Percentiles rank a stretch among this genome's conserved stretches.
These are phyloP conservation scores for Pyrus hybrid DNA, from an alignment of 331 rosid species.

Conservation along the genomic window DNA sequence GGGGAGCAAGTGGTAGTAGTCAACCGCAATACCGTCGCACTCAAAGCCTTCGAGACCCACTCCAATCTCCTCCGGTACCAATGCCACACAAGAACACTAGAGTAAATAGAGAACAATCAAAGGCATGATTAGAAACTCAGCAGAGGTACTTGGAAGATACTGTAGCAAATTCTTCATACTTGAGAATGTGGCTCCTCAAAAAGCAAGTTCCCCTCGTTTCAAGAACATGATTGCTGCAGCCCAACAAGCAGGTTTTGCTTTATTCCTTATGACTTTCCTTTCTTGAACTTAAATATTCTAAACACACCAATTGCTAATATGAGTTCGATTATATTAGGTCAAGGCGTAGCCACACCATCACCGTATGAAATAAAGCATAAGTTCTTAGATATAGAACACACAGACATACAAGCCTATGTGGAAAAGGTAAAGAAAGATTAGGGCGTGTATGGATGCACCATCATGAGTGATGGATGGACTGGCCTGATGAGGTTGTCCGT, in stretches of 20 bases:
- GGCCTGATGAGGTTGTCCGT: neutral
- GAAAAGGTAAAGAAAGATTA: neutral
- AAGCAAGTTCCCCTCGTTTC: neutral
- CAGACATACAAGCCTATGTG: neutral
- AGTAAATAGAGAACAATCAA: neutral
- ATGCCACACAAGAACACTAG: neutral
- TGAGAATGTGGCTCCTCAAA: neutral
- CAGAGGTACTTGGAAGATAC: too few species aligned
- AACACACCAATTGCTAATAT: neutral
- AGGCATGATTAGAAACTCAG: too few species aligned
- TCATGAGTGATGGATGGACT: neutral
- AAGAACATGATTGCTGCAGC: neutral
- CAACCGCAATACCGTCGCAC: neutral
- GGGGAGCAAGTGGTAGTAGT: neutral
- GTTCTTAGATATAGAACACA: neutral
- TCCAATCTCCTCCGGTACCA: neutral
- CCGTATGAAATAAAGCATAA: neutral
- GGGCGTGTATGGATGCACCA: neutral
- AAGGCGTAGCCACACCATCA: neutral
- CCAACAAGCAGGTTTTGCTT: neutral
- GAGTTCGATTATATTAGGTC: neutral
- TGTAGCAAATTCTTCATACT: too few species aligned
- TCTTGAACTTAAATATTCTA: neutral
- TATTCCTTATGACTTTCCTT: neutral
- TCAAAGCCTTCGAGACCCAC: neutral